These are phyloP conservation scores for Leccinum colubrinum DNA, from an alignment of 1,284 basidiomycete species.

Conservation along the genomic window DNA sequence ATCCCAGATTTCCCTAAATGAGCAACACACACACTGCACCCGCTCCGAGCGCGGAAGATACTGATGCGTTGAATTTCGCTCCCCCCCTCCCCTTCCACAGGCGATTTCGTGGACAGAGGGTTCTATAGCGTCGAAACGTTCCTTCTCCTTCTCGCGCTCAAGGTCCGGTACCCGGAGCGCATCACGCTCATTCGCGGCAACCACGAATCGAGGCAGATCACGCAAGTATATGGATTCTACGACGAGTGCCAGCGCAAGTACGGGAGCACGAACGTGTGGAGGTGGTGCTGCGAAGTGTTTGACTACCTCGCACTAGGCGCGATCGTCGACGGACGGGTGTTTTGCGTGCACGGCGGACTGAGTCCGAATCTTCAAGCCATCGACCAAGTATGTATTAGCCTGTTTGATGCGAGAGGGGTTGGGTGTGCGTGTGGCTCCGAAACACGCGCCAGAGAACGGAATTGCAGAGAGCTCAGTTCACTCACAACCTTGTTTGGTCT, in stretches of 20 bases:
- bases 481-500: conserved; percentile 21
- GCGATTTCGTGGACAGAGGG: conserved; percentile 95
- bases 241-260: conserved; percentile 98
- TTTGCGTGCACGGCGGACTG: conserved; percentile 91
- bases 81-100: conserved; percentile 35
- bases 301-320: conserved; percentile 95
- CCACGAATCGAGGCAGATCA: conserved; percentile 99
- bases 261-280: conserved; percentile 93
- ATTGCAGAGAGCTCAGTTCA: conserved; percentile 9
- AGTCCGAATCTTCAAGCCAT: conserved; percentile 83
- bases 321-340: conserved; percentile 93
- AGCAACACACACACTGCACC: neutral
- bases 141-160: conserved; percentile 89
- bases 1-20: neutral
- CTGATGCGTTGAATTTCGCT: conserved; percentile 5
- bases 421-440: conserved; percentile 20
- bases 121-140: conserved; percentile 99
- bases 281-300: conserved; percentile 98
- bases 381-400: conserved; percentile 69
- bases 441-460: conserved; percentile 17
- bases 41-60: neutral
- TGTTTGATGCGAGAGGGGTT: conserved; percentile 1
- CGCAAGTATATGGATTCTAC: conserved; percentile 99
- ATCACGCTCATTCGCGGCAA: conserved; percentile 98
- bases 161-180: conserved; percentile 96